Evolutionary conservation across 768 basidiomycete species (phyloP).

Genomic region (Leccinum sublutescens): DNA sequence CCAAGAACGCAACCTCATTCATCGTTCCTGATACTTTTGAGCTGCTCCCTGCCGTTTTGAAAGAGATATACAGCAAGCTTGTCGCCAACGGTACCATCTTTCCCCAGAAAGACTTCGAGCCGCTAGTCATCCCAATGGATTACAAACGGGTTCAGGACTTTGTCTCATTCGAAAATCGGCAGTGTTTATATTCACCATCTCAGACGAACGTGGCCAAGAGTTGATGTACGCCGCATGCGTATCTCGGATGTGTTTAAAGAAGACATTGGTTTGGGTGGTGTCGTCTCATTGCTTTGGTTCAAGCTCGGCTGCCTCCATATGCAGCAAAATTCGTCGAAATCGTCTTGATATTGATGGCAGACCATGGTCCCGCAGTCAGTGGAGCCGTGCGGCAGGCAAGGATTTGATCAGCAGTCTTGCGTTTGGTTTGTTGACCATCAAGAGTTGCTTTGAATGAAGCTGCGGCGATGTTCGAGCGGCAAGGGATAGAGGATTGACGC

Average conservation of each 20-base stretch:
- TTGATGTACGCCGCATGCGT: slow-evolving; percentile 96
- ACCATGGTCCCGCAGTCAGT: slow-evolving; percentile 97
- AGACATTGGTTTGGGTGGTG: slow-evolving; percentile 95
- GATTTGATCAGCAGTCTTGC: slow-evolving; percentile 96
- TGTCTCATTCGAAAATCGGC: slow-evolving; percentile 98
- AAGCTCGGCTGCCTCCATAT: slow-evolving; percentile 86
- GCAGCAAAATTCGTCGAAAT: slow-evolving; percentile 99
- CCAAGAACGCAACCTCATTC: slow-evolving; percentile 98
- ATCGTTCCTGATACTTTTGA: slow-evolving; percentile 98
- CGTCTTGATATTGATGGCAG: slow-evolving; percentile 98
- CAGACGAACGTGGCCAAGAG: slow-evolving; percentile 98
- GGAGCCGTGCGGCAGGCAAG: slow-evolving; percentile 96
- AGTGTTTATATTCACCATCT: slow-evolving; percentile 98
- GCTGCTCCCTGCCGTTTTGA: slow-evolving; percentile 83
- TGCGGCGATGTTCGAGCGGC: slow-evolving; percentile 88
- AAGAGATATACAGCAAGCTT: slow-evolving; percentile 81
- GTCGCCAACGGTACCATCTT: slow-evolving; percentile 65
- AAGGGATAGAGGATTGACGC: slow-evolving; percentile 87
- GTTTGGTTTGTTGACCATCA: slow-evolving; percentile 96
- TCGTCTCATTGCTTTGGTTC: slow-evolving; percentile 96
- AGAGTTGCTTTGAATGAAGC: slow-evolving; percentile 98
- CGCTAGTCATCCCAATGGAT: slow-evolving; percentile 99
- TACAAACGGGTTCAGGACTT: slow-evolving; percentile 99
- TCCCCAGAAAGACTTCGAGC: slow-evolving; percentile 76
- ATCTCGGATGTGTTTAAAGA: slow-evolving; percentile 99